These are phyloP conservation scores for Parmales sp. DNA, from an alignment of 108 stramenopile species.

Conservation along the genomic window DNA sequence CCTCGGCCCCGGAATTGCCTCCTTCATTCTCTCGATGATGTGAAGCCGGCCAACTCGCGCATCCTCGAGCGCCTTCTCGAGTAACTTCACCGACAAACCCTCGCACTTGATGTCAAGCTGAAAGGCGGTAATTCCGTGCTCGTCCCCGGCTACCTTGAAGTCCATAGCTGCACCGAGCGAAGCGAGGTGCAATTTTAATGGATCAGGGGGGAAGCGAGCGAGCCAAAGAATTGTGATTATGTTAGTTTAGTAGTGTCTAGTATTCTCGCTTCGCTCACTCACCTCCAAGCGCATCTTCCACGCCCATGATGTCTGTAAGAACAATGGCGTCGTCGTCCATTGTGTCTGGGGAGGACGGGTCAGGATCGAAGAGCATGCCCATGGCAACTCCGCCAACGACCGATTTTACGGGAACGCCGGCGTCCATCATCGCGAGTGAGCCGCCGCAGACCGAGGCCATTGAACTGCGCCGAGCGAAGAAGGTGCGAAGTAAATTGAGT, in stretches of 20 bases:
- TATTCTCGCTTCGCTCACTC: too few relatives aligned
- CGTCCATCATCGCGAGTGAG: conserved; percentile 83
- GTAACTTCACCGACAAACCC: conserved; percentile 62
- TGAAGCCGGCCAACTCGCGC: conserved; percentile 58
- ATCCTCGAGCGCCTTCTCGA: conserved; percentile 70
- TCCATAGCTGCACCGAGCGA: too few relatives aligned
- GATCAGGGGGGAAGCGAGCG: too few relatives aligned
- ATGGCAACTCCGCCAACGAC: conserved; percentile 75
- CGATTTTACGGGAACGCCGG: conserved; percentile 73
- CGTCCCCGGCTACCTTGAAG: conserved; percentile 74
- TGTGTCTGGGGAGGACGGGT: too few relatives aligned
- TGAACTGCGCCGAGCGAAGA: background rate
- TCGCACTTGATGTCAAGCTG: conserved; percentile 90
- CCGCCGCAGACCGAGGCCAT: conserved; percentile 82
- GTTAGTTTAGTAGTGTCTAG: too few relatives aligned
- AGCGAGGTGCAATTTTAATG: too few relatives aligned
- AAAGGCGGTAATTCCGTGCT: conserved; percentile 71
- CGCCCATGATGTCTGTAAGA: conserved; percentile 69
- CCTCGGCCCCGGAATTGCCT: conserved; percentile 37
- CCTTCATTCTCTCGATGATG: conserved; percentile 62
- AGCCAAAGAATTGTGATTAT: too few relatives aligned
- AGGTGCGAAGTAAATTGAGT: background rate
- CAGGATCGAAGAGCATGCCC: conserved; percentile 70
- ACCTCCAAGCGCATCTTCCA: conserved; percentile 71
- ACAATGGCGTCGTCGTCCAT: conserved; percentile 57